Evolutionary conservation across 1,139 yeast genomes (phyloP).

Genomic region (Trichomonascaceae sp.): DNA sequence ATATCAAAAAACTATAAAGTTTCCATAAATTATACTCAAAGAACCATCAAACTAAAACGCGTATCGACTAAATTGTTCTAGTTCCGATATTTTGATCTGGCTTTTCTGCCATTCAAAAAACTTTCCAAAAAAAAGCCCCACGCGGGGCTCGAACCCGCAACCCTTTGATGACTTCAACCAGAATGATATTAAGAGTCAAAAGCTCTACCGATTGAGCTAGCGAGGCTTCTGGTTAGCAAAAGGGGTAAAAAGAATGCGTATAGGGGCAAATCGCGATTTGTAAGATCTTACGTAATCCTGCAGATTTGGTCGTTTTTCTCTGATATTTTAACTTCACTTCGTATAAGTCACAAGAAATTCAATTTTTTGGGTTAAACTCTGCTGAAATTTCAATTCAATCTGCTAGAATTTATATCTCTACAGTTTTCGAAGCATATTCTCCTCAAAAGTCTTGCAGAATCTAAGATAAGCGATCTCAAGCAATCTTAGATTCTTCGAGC

Average conservation of each 20-base stretch:
- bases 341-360: neutral
- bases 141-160: constrained; percentile 24
- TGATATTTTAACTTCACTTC: too few species aligned
- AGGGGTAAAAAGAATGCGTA: neutral
- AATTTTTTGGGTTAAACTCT: too few species aligned
- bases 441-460: neutral
- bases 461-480: neutral
- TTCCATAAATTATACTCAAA: too few species aligned
- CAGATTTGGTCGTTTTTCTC: neutral
- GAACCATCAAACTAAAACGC: too few species aligned
- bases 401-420: too few species aligned
- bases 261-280: neutral
- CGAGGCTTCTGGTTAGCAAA: constrained; percentile 13
- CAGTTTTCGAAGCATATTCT: neutral
- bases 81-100: neutral
- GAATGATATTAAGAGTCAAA: constrained; percentile 18
- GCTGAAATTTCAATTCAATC: neutral
- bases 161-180: constrained; percentile 21
- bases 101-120: neutral
- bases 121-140: constrained; percentile 17
- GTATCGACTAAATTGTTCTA: too few species aligned
- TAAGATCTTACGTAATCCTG: neutral
- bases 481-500: neutral
- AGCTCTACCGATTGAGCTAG: constrained; percentile 25
- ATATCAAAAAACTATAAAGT: too few species aligned